Evolutionary conservation across 2,329 filamentous ascomycete genomes (phyloP), one percentile per base, ranked within the genome.

Genomic region (Neurospora sp.): DNA sequence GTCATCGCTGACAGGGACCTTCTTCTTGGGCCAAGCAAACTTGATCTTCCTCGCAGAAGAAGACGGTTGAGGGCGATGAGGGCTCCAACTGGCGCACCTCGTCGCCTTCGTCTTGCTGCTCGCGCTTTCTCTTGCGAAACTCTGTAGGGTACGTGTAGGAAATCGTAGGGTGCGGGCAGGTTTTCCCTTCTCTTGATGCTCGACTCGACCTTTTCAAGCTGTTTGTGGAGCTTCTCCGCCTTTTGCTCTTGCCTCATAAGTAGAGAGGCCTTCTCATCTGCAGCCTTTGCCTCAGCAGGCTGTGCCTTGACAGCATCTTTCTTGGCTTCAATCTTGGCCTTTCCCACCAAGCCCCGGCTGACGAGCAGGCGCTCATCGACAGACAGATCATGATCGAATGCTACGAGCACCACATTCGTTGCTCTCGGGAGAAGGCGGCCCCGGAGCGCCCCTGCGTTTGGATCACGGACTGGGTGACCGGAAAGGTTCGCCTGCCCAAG

Each of bases 121-220:
- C 88, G 76, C 88, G 86, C 82, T 91, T 91, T 75, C 88, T 84
- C 82, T 90, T 90, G 73, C 17, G 1, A 41, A 41, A 4, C 33
- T 41, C 17, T n/a, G 40, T n/a, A n/a, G 17, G 40, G 40, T n/a
- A 41, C 40, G 40, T 41, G 40, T 41, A 41, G 17, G 17, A 41
- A n/a, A 41, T 41, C 40, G 40, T 41, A 41, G 40, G 40, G 40
- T n/a, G 40, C 40, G 40, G 17, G 40, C 40, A 41, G 40, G 17
- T 41, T 41, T 40, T 41, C 17, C 17, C 40, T 91, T 75, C 88
- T 84, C 82, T 91, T 90, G 73, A 89, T 86, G 74, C 86, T 88
- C 67, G 86, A 88, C 78, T 93, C 90, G 71, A 92, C 89, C 78
- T 89, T 91, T 75, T 89, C 86, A 66, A 93, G 84, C 78, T 89